Conservation (phyloP, 495 filamentous ascomycete species). For the Podospora comata region DNA sequence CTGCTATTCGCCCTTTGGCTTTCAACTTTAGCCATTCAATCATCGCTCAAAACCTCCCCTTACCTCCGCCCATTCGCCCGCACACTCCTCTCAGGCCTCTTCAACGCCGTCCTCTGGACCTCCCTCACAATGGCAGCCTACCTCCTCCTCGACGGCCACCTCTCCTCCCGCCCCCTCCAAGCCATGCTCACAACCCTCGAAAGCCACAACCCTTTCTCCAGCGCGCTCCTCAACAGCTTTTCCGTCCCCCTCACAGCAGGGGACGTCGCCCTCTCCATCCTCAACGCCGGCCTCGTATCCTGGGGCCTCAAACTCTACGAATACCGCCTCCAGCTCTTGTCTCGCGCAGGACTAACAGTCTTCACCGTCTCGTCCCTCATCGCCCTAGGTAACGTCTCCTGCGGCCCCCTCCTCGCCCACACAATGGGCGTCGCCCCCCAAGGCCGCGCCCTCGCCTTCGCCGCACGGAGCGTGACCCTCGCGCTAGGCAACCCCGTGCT, state of each 20-base stretch:
- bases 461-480: slow-evolving; percentile 46
- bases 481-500: slow-evolving; percentile 41
- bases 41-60: slow-evolving; percentile 29
- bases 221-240: slow-evolving; percentile 27
- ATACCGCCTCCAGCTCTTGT: slow-evolving; percentile 41
- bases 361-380: slow-evolving; percentile 33
- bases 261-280: slow-evolving; percentile 40
- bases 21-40: slow-evolving; percentile 38
- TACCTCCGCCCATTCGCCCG: slow-evolving; percentile 21
- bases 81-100: slow-evolving; percentile 33
- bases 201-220: slow-evolving; percentile 35
- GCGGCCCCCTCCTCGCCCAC: slow-evolving; percentile 36
- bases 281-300: slow-evolving; percentile 45
- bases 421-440: slow-evolving; percentile 32
- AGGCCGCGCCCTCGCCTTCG: slow-evolving; percentile 40
- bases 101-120: slow-evolving; percentile 44
- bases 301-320: slow-evolving; percentile 51
- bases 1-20: slow-evolving; percentile 43
- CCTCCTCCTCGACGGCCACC: slow-evolving; percentile 34
- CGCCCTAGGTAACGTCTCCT: slow-evolving; percentile 36
- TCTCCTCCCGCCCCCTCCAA: slow-evolving; percentile 25
- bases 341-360: slow-evolving; percentile 37
- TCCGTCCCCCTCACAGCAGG: slow-evolving; percentile 39
- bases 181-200: slow-evolving; percentile 35
- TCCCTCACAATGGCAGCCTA: slow-evolving; percentile 42